Evolutionary conservation across 768 basidiomycete genomes (phyloP).

Genomic region (Rhodotorula sphaerocarpa): DNA sequence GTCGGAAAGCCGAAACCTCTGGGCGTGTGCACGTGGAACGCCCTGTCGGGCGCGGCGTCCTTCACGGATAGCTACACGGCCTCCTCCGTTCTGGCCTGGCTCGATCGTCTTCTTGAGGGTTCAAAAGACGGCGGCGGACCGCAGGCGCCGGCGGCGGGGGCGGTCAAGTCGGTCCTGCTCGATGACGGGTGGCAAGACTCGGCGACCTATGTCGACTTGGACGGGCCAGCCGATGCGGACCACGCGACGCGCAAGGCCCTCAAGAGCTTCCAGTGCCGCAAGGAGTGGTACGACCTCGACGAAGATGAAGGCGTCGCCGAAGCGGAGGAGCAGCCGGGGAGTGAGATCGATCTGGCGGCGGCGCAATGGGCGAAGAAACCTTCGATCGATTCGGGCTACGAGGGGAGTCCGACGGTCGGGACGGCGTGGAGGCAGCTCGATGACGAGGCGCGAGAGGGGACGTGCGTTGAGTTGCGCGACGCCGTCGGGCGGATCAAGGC

Average conservation of each 20-base stretch:
- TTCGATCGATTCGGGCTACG: constrained; percentile 11
- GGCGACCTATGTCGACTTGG: background rate
- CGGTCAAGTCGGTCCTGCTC: constrained; percentile 29
- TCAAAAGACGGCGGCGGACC: background rate
- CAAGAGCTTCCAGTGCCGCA: constrained; percentile 17
- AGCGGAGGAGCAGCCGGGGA: background rate
- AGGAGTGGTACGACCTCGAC: constrained; percentile 16
- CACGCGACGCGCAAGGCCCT: constrained; percentile 11
- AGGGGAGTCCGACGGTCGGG: background rate
- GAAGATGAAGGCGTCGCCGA: background rate
- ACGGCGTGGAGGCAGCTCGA: background rate
- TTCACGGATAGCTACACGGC: constrained; percentile 21
- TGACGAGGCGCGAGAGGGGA: background rate
- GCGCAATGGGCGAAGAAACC: background rate
- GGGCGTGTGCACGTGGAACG: constrained; percentile 38
- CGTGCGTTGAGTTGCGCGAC: constrained; percentile 1
- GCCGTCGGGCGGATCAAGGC: constrained; percentile 25
- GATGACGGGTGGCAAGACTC: constrained; percentile 39
- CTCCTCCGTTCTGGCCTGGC: constrained; percentile 14
- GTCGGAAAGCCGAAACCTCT: background rate
- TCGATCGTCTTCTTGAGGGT: background rate
- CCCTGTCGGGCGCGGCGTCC: constrained; percentile 3
- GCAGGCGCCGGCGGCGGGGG: background rate
- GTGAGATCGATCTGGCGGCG: background rate
- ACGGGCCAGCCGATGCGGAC: background rate